Evolutionary conservation across 441 rosid genomes (phyloP), one percentile per base, ranked within the genome.

Genomic region (Adansonia rubrostipa): DNA sequence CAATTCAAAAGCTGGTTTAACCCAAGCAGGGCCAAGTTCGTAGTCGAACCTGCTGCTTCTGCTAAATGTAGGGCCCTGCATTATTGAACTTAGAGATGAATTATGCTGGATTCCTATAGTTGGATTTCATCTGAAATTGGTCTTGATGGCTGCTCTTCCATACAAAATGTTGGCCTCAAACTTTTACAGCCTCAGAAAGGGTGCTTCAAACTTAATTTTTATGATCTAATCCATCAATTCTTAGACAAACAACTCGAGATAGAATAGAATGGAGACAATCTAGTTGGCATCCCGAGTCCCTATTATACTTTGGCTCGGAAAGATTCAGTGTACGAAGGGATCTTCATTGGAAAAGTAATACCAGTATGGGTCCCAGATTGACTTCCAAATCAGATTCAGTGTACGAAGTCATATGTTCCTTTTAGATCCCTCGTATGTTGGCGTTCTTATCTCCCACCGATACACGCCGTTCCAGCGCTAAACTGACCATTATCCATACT

Each of bases 401-500:
- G 71, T 63, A 61, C 47, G 9, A 48, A 62, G 58, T 75, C 9
- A 15, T 9, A n/a, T 57, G 22, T 20, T 36, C 3, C 71, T 63
- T 72, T 53, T 42, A 42, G 71, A 72, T 78, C 42, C 62, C 68
- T 44, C 76, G 0, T 9, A 51, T 58, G 15, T 36, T 36, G 42
- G 5, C 42, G 88, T 78, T 73, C 88, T 84, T 87, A 89, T 89
- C 92, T 70, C 42, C 58, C 67, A 58, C 82, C 88, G 82, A 51
- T 79, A 42, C 60, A 36, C 76, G 75, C 71, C 78, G 75, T 80
- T 70, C 67, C 84, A 78, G 20, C 76, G 76, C 73, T 76, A 81
- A 61, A 17, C 40, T 82, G 75, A 42, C 82, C 80, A 47, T 78
- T 80, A 77, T 84, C 82, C 81, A 15, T 69, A 13, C 5, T 58